Conservation (phyloP, 2,329 filamentous ascomycete genomes). For the Exophiala spinifera region DNA sequence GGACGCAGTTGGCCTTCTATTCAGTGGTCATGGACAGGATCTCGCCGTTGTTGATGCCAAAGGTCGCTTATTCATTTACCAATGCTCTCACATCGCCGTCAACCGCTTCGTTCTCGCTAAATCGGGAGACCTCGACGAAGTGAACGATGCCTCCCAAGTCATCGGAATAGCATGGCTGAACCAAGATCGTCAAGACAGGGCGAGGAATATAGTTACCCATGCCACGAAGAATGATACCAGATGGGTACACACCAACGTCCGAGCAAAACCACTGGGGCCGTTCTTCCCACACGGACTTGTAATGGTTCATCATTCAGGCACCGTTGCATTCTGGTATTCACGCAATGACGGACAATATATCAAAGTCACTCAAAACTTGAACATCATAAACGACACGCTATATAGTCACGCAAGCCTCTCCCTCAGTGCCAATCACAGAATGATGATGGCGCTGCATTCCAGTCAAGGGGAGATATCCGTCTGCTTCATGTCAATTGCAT, state of each 20-base stretch:
- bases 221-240: constrained; percentile 60
- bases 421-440: constrained; percentile 34
- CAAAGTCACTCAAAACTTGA: constrained; percentile 56
- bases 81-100: constrained; percentile 62
- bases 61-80: constrained; percentile 73
- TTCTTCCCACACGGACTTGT: constrained; percentile 73
- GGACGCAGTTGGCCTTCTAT: constrained; percentile 67
- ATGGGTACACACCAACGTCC: constrained; percentile 68
- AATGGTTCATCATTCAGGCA: constrained; percentile 70
- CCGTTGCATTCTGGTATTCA: constrained; percentile 72
- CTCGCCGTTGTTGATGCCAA: constrained; percentile 77
- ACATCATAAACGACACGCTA: constrained; percentile 6
- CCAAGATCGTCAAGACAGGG: constrained; percentile 46
- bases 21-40: constrained; percentile 74
- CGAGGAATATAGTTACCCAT: constrained; percentile 31
- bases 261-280: constrained; percentile 65
- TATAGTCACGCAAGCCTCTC: constrained; percentile 44
- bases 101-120: constrained; percentile 67
- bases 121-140: constrained; percentile 62
- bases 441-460: constrained; percentile 26
- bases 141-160: constrained; percentile 72
- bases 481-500: constrained; percentile 25
- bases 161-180: constrained; percentile 84
- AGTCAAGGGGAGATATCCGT: constrained; percentile 18
- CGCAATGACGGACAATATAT: constrained; percentile 66